Evolutionary conservation across 2,329 filamentous ascomycete genomes (phyloP), one percentile per base, ranked within the genome.

Genomic region (Tolypocladium pustulatum): DNA sequence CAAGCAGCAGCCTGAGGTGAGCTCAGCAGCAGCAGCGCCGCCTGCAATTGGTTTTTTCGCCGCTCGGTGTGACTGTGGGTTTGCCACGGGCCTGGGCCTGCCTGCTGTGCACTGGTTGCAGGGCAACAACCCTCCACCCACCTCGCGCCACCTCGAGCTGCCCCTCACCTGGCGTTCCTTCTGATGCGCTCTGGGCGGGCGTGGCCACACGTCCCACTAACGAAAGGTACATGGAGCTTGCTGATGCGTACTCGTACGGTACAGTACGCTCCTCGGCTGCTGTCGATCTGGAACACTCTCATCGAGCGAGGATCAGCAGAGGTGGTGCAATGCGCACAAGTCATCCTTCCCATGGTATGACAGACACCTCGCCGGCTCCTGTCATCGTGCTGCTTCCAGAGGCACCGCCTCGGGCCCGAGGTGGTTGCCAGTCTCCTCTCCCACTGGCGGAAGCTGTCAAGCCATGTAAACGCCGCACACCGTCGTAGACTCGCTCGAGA

Each of bases 61-160:
- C 30, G 46, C 25, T 27, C 25, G 27, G 49, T 34, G 49, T 22
- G 30, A 22, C 17, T 51, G 25, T 30, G 43, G 43, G 34, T 36
- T 34, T 53, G 30, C 30, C 38, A 51, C 13, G 15, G 5, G 46
- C 46, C 46, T 5, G 46, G 12, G 37, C 22, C n/a, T n/a, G 55
- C n/a, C n/a, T n/a, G n/a, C n/a, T n/a, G n/a, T 51, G 56, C 56
- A 41, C 38, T 43, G 38, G 55, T 43, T 57, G 56, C 58, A 62
- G 61, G 61, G 61, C 61, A 62, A 58, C 56, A 62, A 57, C 61
- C 61, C 61, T 62, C 55, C 55, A 41, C 59, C 58, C 40, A 51
- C 51, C 51, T 46, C 30, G 20, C 27, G 34, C 37, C 37, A 27
- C 38, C 25, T n/a, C 15, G 25, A 43, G 54, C 54, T 55, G 54